These are phyloP conservation scores for Massariosphaeria phaeospora DNA, from an alignment of 495 filamentous ascomycete genomes.

Conservation along the genomic window DNA sequence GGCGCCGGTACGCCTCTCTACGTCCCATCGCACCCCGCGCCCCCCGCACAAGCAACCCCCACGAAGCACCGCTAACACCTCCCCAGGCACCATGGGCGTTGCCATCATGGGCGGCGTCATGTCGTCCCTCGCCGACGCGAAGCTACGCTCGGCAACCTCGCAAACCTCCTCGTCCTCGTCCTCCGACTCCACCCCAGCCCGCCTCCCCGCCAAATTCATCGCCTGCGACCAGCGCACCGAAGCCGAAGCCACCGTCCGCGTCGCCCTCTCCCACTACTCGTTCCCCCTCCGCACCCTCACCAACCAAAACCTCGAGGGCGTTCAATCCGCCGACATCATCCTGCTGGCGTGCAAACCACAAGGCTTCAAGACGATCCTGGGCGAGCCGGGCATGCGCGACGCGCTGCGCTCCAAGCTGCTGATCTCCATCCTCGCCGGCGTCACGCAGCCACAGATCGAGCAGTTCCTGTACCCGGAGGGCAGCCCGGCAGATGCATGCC, in stretches of 20 bases:
- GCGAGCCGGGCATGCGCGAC: constrained; percentile 57
- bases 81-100: constrained; percentile 69
- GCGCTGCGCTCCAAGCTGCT: constrained; percentile 74
- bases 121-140: constrained; percentile 52
- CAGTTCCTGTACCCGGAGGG: constrained; percentile 51
- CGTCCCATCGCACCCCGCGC: neutral
- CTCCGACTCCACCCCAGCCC: constrained; percentile 47
- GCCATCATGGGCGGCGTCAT: constrained; percentile 80
- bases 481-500: constrained; percentile 41
- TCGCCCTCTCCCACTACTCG: constrained; percentile 51
- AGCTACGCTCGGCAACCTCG: constrained; percentile 37
- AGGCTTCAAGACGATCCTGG: constrained; percentile 60
- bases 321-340: constrained; percentile 57
- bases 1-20: constrained; percentile 58
- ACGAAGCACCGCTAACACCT: constrained; percentile 6
- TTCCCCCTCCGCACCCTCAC: constrained; percentile 42
- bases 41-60: constrained; percentile 6
- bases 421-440: constrained; percentile 81
- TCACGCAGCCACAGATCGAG: constrained; percentile 60
- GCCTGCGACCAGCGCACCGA: constrained; percentile 64
- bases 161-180: constrained; percentile 49
- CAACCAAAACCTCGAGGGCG: constrained; percentile 57
- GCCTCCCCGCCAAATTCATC: constrained; percentile 66
- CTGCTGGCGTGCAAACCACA: constrained; percentile 76
- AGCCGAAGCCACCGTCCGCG: constrained; percentile 58